Conservation (phyloP, 768 basidiomycete species). For the Calocybe indica region DNA sequence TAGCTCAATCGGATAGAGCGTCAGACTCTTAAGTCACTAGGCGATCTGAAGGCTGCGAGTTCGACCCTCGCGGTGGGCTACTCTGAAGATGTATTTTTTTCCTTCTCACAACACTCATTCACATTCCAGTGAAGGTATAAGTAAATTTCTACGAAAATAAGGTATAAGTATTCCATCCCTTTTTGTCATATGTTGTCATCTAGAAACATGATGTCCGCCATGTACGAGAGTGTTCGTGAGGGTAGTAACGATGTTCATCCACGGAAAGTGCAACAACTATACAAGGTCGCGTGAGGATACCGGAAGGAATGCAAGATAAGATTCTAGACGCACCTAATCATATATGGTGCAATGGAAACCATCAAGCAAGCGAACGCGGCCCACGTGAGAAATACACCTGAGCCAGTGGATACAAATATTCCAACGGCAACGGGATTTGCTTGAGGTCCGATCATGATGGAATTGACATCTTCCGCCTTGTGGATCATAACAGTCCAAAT, state of each 20-base stretch:
- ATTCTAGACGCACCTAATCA: constrained; percentile 52
- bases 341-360: constrained; percentile 65
- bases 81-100: background rate
- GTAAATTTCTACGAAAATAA: no score
- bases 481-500: constrained; percentile 78
- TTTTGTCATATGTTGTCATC: no score
- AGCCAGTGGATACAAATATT: constrained; percentile 56
- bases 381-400: constrained; percentile 66
- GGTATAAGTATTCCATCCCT: no score
- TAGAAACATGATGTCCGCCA: no score
- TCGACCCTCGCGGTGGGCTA: constrained; percentile 84
- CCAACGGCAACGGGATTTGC: constrained; percentile 41
- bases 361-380: constrained; percentile 65
- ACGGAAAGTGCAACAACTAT: no score
- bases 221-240: no score
- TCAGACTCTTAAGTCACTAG: constrained; percentile 42
- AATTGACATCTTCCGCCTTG: constrained; percentile 56
- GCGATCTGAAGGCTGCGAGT: constrained; percentile 79
- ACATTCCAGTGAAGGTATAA: no score
- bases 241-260: no score
- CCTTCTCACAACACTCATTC: background rate
- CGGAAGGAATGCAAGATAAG: background rate
- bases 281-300: no score
- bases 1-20: constrained; percentile 66
- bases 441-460: constrained; percentile 32